Evolutionary conservation across 164 flowering plant species (phyloP).

Genomic region (Vitis cinerea): DNA sequence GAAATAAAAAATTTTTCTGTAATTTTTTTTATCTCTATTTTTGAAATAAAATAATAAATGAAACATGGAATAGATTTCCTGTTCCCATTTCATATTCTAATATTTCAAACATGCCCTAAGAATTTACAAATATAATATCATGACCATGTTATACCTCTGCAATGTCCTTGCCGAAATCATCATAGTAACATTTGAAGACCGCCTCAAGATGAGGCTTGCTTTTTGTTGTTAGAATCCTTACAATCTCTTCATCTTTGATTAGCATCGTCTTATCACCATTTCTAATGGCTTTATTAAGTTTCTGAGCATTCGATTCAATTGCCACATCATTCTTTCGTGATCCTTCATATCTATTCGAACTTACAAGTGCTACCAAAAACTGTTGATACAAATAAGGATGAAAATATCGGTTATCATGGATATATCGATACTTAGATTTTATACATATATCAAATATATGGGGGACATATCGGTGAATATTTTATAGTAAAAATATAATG

Average conservation of each 20-base stretch:
- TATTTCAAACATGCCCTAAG: no score
- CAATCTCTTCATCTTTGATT: conserved; percentile 47
- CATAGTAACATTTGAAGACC: conserved; percentile 45
- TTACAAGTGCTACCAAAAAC: conserved; percentile 71
- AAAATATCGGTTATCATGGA: no score
- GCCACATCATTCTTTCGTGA: no score
- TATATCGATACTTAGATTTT: no score
- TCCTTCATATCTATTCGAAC: conserved; percentile 43
- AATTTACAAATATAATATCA: background rate
- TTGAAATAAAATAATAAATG: no score
- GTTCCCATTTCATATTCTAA: no score
- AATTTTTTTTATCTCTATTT: no score
- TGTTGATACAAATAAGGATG: conserved; percentile 17
- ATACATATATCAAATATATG: no score
- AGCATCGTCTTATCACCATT: conserved; percentile 24
- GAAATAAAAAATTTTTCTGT: no score
- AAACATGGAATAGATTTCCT: no score
- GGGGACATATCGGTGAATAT: no score
- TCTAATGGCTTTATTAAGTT: conserved; percentile 36
- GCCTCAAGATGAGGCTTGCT: conserved; percentile 64
- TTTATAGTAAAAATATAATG: no score
- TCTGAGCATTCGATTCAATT: conserved; percentile 58
- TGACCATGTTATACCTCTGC: conserved; percentile 32
- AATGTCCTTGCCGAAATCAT: conserved; percentile 32
- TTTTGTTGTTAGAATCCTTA: conserved; percentile 65